Evolutionary conservation across 2,329 filamentous ascomycete species (phyloP), one percentile per base, ranked within the genome.

Genomic region (Pyrenophora graminea): DNA sequence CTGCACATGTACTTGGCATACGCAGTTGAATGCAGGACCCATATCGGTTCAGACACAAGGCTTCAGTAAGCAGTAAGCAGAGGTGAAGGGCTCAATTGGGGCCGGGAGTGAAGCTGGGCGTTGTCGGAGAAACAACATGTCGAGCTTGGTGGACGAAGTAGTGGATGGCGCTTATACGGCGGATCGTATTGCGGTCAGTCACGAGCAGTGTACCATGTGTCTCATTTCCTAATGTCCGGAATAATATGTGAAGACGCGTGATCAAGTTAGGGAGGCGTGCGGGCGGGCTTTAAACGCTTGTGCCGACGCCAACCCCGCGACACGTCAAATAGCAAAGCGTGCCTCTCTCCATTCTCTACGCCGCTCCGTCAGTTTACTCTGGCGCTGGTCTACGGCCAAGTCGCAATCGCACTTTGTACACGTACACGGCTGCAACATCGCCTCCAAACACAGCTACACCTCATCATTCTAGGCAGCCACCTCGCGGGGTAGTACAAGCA

Each of bases 401-500:
- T 47, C 53, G 55, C 53, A 41, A 53, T 45, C 44, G 38, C 52
- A 47, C 41, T 27, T 25, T 33, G 36, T 15, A n/a, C 27, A 37
- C 32, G 7, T 30, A 25, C 23, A 45, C 9, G 40, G 40, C 50
- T 52, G 57, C 49, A 53, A 57, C 45, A 52, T 51, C 43, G 18
- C 50, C 51, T 5, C 47, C 33, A n/a, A 33, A 2, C 32, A 39
- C 30, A 61, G 38, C 46, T 61, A 44, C 54, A 45, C 54, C 15
- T 15, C 15, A 15, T 15, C 53, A 48, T 60, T 51, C 53, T 56
- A 67, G 64, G 63, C 64, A 65, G 38, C 63, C 36, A 43, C 36
- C 41, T 48, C 48, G 55, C 46, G 57, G 61, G 59, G 55, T 53
- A 53, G 33, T 46, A 13, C 39, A 43, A 45, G 45, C 38, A 51